Conservation (phyloP, 140 eudicot genomes). For the Anethum foeniculum region DNA sequence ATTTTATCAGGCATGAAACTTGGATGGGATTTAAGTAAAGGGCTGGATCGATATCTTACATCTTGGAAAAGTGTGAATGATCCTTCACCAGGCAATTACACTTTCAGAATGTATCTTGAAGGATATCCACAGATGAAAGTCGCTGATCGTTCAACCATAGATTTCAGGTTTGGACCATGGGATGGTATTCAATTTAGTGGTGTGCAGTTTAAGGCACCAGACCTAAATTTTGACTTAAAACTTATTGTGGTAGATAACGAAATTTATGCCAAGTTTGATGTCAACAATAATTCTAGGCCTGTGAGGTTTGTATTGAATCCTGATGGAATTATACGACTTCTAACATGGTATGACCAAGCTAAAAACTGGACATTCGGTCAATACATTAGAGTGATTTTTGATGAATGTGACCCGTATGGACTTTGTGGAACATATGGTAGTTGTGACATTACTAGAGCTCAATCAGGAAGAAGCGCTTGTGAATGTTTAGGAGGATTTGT, state of each 20-base stretch:
- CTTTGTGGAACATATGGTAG: constrained; percentile 6
- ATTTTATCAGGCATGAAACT: constrained; percentile 17
- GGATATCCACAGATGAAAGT: constrained; percentile 16
- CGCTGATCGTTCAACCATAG: neutral
- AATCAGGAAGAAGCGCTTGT: neutral
- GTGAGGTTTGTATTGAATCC: constrained; percentile 4
- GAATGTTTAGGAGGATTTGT: constrained; percentile 5
- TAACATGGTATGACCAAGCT: constrained; percentile 5
- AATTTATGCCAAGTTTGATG: neutral
- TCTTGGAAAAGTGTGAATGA: constrained; percentile 25
- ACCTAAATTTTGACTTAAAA: neutral
- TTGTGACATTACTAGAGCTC: neutral
- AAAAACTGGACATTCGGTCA: constrained; percentile 2
- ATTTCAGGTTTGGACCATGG: constrained; percentile 18
- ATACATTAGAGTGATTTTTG: neutral
- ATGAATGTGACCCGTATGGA: constrained; percentile 5
- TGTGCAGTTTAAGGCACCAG: constrained; percentile 1
- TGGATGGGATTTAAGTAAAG: constrained; percentile 17
- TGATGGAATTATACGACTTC: constrained; percentile 1
- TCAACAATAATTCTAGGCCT: neutral
- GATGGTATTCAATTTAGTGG: constrained; percentile 12
- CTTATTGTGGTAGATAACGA: neutral
- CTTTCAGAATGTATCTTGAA: constrained; percentile 7
- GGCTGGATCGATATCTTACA: constrained; percentile 16
- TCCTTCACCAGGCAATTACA: constrained; percentile 23